These are phyloP conservation scores for Rhodotorula graminis DNA, from an alignment of 768 basidiomycete genomes.

Conservation along the genomic window DNA sequence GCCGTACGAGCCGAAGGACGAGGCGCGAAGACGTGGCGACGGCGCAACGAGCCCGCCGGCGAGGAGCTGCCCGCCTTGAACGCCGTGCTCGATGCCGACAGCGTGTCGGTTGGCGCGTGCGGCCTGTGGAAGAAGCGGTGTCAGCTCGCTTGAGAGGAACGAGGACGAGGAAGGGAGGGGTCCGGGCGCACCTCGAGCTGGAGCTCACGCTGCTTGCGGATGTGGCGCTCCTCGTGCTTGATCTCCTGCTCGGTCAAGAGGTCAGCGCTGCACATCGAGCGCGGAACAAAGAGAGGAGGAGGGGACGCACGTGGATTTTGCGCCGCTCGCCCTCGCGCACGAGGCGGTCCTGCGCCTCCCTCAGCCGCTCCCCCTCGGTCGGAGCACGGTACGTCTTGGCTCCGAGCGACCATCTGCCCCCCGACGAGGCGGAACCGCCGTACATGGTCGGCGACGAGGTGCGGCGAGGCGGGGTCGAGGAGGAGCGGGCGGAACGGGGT, in stretches of 20 bases:
- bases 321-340: constrained; percentile 6
- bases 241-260: background rate
- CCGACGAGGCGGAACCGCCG: constrained; percentile 8
- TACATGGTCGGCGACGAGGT: background rate
- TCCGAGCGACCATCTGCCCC: constrained; percentile 1
- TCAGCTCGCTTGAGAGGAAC: too few species aligned
- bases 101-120: background rate
- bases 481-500: too few species aligned
- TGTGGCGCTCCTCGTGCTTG: constrained; percentile 17
- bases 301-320: constrained; percentile 7
- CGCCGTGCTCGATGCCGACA: background rate
- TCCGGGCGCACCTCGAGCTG: background rate
- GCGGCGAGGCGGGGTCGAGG: background rate
- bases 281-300: background rate
- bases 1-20: background rate
- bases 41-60: background rate
- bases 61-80: background rate
- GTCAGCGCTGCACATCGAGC: too few species aligned
- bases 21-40: background rate
- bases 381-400: constrained; percentile 21
- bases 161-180: background rate
- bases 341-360: constrained; percentile 3
- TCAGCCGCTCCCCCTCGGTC: background rate
- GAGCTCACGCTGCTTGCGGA: constrained; percentile 1
- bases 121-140: background rate